Base-by-base conservation (phyloP, 1,139 yeast genomes). In the Kodamaea suecica region DNA sequence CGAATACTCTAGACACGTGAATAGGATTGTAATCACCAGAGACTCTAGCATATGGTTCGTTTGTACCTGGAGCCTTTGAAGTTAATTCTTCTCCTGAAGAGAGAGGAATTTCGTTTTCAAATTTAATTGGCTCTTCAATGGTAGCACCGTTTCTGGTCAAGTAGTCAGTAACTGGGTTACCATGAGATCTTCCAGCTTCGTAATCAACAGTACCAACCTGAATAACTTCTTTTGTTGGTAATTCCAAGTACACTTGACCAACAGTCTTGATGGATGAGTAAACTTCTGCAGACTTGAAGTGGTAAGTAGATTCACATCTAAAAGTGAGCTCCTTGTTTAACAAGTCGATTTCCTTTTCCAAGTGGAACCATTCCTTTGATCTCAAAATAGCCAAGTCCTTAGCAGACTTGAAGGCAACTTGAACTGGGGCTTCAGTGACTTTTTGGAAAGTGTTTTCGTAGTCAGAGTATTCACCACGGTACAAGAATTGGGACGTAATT, bases 11-110 rank as follows among this genome's bases (percentile, higher is more conserved):
- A 26, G 95, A 85, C 46, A 92, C 98, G 61, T 92, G 99, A 52
- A 92, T 92, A 47, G 99, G 98, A 65, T 92, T 92, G 79, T 78
- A 90, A 63, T 92, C 99, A 58, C 98, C 97, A 45, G 98, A 92
- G 29, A 92, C 97, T 56, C 81, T 85, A 44, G 97, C 98, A 59
- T 94, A 94, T 29, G 95, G 88, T 67, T 88, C 97, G 62, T 92
- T 92, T 38, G 90, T 79, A 41, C 83, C 77, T 48, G 95, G 95
- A 30, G 94, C 85, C 56, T 82, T 81, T 20, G 86, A 74, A 31
- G 75, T 65, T 51, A 84, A 72, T 49, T 76, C 81, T 49, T 92
- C 85, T 49, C 84, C 81, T 41, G 87, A 79, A 36, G 86, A 80
- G 49, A 92, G 76, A 52, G 97, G 95, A 54, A 90, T 90, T 38